phyloP scores from a whole-genome alignment of 2,329 filamentous ascomycete species.

The Phoma herbarum region DNA sequence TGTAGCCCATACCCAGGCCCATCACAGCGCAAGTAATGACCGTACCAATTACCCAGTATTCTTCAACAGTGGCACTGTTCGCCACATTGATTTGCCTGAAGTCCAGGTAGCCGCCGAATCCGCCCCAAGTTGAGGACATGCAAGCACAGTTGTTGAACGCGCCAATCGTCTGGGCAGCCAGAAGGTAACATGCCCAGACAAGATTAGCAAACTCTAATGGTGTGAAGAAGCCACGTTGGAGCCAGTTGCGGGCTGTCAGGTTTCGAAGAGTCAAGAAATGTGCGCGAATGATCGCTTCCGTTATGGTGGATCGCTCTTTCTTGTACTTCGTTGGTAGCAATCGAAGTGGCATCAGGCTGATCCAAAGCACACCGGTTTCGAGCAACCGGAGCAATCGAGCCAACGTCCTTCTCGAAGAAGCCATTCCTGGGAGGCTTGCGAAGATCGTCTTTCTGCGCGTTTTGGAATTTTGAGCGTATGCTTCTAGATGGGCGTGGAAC shows the following conservation, averaged over 20 bases:
- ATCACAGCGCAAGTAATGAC: slow-evolving; percentile 37
- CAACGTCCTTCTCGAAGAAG: slow-evolving; percentile 5
- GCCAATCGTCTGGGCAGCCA: slow-evolving; percentile 54
- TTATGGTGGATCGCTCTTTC: neutral
- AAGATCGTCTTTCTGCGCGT: neutral
- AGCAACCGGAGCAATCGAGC: slow-evolving; percentile 3
- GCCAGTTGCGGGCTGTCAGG: slow-evolving; percentile 28
- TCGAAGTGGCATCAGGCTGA: slow-evolving; percentile 5
- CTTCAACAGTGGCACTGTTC: slow-evolving; percentile 29
- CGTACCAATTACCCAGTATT: slow-evolving; percentile 46
- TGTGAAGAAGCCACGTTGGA: slow-evolving; percentile 42
- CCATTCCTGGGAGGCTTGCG: slow-evolving; percentile 9
- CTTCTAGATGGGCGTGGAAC: slow-evolving; percentile 14
- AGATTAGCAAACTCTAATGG: slow-evolving; percentile 49
- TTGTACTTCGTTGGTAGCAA: slow-evolving; percentile 20
- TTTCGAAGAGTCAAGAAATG: slow-evolving; percentile 18
- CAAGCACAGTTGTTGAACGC: slow-evolving; percentile 53
- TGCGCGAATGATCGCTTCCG: slow-evolving; percentile 6
- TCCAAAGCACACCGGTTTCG: slow-evolving; percentile 3
- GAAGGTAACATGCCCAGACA: slow-evolving; percentile 49
- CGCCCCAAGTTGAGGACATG: slow-evolving; percentile 48
- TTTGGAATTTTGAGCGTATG: slow-evolving; percentile 8
- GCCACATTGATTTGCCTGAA: slow-evolving; percentile 38
- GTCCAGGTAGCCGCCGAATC: slow-evolving; percentile 53
- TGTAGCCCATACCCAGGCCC: slow-evolving; percentile 43